Evolutionary conservation across 345 rosid genomes (phyloP).

Genomic region (Euphorbia lathyris): DNA sequence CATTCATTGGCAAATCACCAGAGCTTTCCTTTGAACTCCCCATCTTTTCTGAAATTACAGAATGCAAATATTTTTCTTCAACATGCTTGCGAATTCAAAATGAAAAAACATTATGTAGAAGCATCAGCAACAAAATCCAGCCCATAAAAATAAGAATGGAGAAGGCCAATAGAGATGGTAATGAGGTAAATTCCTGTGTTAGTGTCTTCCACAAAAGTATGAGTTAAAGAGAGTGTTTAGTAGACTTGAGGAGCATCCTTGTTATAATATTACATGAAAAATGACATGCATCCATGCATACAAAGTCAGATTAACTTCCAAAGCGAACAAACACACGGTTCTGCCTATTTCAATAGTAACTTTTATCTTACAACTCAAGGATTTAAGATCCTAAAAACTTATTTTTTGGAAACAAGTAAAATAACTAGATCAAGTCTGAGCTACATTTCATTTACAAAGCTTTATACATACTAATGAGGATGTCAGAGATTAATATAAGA

Average conservation of each 20-base stretch:
- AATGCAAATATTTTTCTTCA: conserved; percentile 22
- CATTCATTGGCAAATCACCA: conserved; percentile 21
- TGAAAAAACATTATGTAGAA: conserved; percentile 14
- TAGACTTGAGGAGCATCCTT: background rate
- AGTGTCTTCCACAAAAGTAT: background rate
- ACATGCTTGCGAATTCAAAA: conserved; percentile 20
- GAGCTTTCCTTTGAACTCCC: conserved; percentile 5
- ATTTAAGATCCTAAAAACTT: background rate
- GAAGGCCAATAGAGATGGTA: background rate
- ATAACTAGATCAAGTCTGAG: background rate
- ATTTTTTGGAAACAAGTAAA: background rate
- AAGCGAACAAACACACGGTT: background rate
- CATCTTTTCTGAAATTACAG: conserved; percentile 21
- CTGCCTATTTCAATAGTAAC: background rate
- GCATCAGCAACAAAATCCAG: conserved; percentile 18
- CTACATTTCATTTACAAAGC: background rate
- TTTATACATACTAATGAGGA: no score
- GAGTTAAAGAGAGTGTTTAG: background rate
- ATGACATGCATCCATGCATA: background rate
- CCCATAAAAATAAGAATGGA: background rate
- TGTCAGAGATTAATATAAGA: no score
- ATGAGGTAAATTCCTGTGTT: background rate
- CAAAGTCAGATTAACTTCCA: background rate
- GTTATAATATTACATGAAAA: background rate
- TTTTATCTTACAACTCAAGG: background rate